Evolutionary conservation across 2,329 filamentous ascomycete species (phyloP), one percentile per base, ranked within the genome.

Genomic region (Fusarium haematococcum): DNA sequence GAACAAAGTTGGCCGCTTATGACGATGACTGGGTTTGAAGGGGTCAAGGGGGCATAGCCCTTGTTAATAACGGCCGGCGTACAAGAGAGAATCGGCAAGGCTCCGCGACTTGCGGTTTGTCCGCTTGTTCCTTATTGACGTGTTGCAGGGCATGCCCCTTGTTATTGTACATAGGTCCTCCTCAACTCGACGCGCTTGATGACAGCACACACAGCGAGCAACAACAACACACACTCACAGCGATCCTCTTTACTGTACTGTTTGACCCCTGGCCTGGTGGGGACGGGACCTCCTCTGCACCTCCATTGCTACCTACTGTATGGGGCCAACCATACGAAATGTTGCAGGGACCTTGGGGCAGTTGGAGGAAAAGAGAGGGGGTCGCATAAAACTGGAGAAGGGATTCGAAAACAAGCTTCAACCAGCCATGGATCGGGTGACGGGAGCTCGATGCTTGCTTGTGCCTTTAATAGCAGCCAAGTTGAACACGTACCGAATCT

Each of bases 351-450:
- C 59, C 74, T 25, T 35, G 56, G 56, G 45, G 48, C 48, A 52
- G 27, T 32, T 52, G 48, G 48, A 52, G 48, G 48, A 52, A 37
- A 63, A 67, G 59, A 58, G 68, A 59, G 65, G 54, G 59, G 73
- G 63, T 63, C 67, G 59, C 65, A 65, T 69, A 71, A 76, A 74
- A 70, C 58, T 67, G 61, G 57, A 67, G 59, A 33, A 43, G 35
- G 56, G 56, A 76, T 71, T n/a, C 35, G 33, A 54, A 64, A 63
- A 66, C 67, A 77, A 73, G 68, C 69, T 67, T 66, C 67, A 37
- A 41, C 52, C 63, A 33, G 41, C 65, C 67, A 67, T 71, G 63
- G 63, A 77, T 74, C 59, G 66, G 68, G 59, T 70, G 70, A 69
- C 68, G 62, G 41, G 48, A 25, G 32, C 57, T 73, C 35, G 27